Base-by-base conservation (phyloP, 805 yeast species). In the Sugiyamaella floridensis region DNA sequence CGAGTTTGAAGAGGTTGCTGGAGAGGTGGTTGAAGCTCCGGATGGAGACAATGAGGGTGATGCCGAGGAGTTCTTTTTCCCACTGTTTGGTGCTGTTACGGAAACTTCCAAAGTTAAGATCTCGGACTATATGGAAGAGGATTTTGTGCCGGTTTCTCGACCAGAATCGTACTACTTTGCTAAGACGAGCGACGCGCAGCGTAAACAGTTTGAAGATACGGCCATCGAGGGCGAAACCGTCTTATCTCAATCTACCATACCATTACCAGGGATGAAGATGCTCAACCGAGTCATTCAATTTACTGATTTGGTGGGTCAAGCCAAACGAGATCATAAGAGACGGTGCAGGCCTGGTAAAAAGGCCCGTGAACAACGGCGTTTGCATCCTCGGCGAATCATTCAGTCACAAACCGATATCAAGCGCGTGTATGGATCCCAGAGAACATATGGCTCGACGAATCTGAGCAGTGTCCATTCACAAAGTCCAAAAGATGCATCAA, bases 341-440 rank as follows among this genome's bases (percentile, higher is more conserved):
- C 42, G 51, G 11, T 40, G 55, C 4, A 20, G 63, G 11, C 63
- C 63, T 2, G 61, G 64, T 15, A 62, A 62, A 49, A 55, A 56
- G 52, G 34, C 56, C 16, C 49, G 65, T 18, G 47, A 48, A 48
- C 47, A 45, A n/a, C 49, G 52, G 18, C 52, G 52, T 41, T 45
- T 16, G 46, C 45, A 50, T 49, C 52, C 48, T 15, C 37, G 52
- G 32, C 16, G 22, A 32, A 11, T 14, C n/a, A 32, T 32, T 4
- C 41, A 49, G 32, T 11, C 41, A 2, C 15, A 28, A 15, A 20
- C 19, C 6, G 12, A 14, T 10, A 48, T n/a, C 15, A n/a, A 26
- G 8, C 15, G 45, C 3, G 45, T 54, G 8, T 54, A 54, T 29
- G 56, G 56, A 9, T 10, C n/a, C n/a, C 18, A 19, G 32, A 47